Evolutionary conservation across 192 early-diverging fungal genomes (phyloP).

Genomic region (Entophlyctis luteolus): DNA sequence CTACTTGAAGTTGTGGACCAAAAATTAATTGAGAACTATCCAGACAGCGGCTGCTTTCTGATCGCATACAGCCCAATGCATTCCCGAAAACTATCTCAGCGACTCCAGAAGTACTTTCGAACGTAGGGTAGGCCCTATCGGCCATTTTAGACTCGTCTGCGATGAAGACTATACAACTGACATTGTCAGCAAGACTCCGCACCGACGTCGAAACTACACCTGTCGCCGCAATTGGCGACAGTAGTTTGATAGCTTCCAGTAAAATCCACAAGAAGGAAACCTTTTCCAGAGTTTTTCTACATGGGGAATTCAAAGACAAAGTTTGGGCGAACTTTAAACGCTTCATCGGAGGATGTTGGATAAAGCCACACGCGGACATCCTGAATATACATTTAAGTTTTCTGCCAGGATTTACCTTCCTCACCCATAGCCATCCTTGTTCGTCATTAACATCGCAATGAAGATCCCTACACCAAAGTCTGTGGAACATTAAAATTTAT

Average conservation of each 20-base stretch:
- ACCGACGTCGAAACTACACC: neutral
- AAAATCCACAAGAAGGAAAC: conserved; percentile 14
- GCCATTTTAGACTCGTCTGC: neutral
- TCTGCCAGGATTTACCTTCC: neutral
- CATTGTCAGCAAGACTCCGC: neutral
- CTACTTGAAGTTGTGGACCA: conserved; percentile 17
- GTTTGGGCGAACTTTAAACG: conserved; percentile 6
- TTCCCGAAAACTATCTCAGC: conserved; percentile 17
- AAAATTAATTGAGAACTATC: conserved; percentile 7
- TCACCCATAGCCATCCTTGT: conserved; percentile 11
- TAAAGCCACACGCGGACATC: conserved; percentile 13
- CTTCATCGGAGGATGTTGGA: conserved; percentile 5
- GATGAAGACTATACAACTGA: conserved; percentile 18
- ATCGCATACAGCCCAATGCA: conserved; percentile 25
- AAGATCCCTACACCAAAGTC: conserved; percentile 22
- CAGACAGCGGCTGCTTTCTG: neutral
- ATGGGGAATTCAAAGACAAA: conserved; percentile 18
- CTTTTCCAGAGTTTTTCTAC: conserved; percentile 19
- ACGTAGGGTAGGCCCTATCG: conserved; percentile 13
- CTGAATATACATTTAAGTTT: neutral
- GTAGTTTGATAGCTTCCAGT: conserved; percentile 8
- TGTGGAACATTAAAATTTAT: neutral
- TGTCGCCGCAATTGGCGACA: conserved; percentile 22
- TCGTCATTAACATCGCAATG: conserved; percentile 19
- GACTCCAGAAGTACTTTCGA: conserved; percentile 11